Evolutionary conservation across 352 stramenopile genomes (phyloP).

Genomic region (Phytophthora crassamura): DNA sequence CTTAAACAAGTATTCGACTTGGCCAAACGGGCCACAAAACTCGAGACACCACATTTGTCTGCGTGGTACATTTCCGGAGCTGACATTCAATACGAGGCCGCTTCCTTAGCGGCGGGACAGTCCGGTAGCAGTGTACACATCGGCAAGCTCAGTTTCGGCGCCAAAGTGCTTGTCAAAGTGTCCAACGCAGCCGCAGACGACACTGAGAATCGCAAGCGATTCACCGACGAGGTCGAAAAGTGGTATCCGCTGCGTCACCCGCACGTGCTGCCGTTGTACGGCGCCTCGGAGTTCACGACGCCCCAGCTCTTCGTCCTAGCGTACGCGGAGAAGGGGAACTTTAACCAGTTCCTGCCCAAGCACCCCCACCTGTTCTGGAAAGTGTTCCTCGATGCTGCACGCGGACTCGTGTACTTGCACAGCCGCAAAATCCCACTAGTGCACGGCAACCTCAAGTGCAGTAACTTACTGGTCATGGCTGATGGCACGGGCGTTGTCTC

Average conservation of each 20-base stretch:
- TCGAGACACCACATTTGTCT: too few relatives aligned
- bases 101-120: not conserved
- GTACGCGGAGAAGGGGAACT: constrained; percentile 7
- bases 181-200: not conserved
- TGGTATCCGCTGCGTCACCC: not conserved
- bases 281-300: not conserved
- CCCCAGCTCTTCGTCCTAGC: not conserved
- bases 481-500: constrained; percentile 38
- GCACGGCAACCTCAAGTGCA: constrained; percentile 34
- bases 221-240: not conserved
- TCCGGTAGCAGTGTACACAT: not conserved
- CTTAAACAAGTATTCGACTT: too few relatives aligned
- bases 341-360: constrained; percentile 27
- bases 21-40: too few relatives aligned
- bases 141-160: not conserved
- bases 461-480: constrained; percentile 36
- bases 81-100: too few relatives aligned
- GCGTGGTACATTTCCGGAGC: too few relatives aligned
- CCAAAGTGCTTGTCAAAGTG: not conserved
- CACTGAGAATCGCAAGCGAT: not conserved
- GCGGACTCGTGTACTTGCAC: constrained; percentile 39
- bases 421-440: constrained; percentile 15
- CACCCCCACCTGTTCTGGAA: constrained; percentile 33
- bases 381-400: constrained; percentile 43
- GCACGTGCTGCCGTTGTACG: not conserved